Evolutionary conservation across 306 rosid genomes (phyloP).

Genomic region (Datisca glomerata): DNA sequence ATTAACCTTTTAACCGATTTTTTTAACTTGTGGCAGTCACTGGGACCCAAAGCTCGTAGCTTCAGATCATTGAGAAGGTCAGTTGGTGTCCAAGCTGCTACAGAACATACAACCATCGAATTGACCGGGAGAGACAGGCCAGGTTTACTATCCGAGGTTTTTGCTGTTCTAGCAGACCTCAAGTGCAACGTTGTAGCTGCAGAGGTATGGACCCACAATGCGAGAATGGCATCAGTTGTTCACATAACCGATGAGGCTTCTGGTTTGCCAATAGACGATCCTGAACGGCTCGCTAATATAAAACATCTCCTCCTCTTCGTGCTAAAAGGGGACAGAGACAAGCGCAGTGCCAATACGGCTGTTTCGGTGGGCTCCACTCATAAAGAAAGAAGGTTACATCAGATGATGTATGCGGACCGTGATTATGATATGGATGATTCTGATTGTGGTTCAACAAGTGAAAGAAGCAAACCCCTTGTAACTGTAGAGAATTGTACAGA

Average conservation of each 20-base stretch:
- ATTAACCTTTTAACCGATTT: too few relatives aligned
- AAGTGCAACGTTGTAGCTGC: conserved; percentile 95
- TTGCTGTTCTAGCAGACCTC: conserved; percentile 87
- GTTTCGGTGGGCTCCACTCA: conserved; percentile 90
- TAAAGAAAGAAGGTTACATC: conserved; percentile 95
- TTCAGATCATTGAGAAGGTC: conserved; percentile 77
- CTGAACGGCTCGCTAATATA: conserved; percentile 52
- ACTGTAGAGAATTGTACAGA: conserved; percentile 65
- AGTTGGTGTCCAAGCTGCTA: conserved; percentile 79
- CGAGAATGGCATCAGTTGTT: conserved; percentile 95
- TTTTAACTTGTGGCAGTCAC: conserved; percentile 49
- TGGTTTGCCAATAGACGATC: conserved; percentile 44
- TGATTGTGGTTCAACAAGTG: conserved; percentile 35
- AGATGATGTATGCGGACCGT: conserved; percentile 97
- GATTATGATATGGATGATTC: conserved; percentile 50
- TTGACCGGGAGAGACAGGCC: conserved; percentile 89
- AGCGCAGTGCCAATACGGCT: conserved; percentile 74
- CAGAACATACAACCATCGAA: conserved; percentile 72
- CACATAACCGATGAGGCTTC: conserved; percentile 59
- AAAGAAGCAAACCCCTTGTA: conserved; percentile 45
- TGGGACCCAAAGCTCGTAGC: conserved; percentile 68
- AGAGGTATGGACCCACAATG: conserved; percentile 98
- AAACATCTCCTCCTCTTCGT: conserved; percentile 69
- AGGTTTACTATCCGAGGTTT: conserved; percentile 90
- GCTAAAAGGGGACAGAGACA: conserved; percentile 74